Conservation (phyloP, 1,284 basidiomycete genomes). For the Tremellales sp. region DNA sequence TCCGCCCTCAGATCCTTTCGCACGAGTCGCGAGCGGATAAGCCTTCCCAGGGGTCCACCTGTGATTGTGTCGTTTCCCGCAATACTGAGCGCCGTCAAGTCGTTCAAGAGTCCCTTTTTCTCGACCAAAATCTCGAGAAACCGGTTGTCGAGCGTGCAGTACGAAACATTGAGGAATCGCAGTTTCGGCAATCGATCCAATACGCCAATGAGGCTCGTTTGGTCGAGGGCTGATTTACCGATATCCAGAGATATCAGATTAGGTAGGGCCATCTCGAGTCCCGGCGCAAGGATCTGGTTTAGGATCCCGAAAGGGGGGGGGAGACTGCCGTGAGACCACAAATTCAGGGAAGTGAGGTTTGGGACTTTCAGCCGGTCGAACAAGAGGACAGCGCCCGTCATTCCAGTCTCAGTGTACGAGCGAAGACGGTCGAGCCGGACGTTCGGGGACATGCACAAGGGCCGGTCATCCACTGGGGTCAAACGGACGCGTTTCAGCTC, state of each 20-base stretch:
- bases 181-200: slow-evolving; percentile 14
- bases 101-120: slow-evolving; percentile 21
- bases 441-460: too few species aligned
- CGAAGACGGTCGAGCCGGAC: too few species aligned
- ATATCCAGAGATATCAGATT: slow-evolving; percentile 28
- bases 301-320: not conserved
- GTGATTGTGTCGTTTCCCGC: slow-evolving; percentile 21
- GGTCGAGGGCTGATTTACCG: slow-evolving; percentile 12
- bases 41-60: slow-evolving; percentile 20
- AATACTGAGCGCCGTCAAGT: slow-evolving; percentile 29
- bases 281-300: slow-evolving; percentile 9
- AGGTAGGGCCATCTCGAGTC: slow-evolving; percentile 9
- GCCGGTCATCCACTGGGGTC: too few species aligned
- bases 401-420: not conserved
- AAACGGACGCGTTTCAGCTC: too few species aligned
- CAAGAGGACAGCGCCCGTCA: not conserved
- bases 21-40: slow-evolving; percentile 16
- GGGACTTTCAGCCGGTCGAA: too few species aligned
- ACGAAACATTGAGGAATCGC: slow-evolving; percentile 30
- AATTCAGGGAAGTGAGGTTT: slow-evolving; percentile 13
- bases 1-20: too few species aligned
- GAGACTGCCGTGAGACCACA: slow-evolving; percentile 4
- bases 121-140: slow-evolving; percentile 26
- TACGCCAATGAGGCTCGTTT: slow-evolving; percentile 7
- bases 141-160: slow-evolving; percentile 17